phyloP scores from a whole-genome alignment of 2,329 filamentous ascomycete species.

The Shiraia sp. region DNA sequence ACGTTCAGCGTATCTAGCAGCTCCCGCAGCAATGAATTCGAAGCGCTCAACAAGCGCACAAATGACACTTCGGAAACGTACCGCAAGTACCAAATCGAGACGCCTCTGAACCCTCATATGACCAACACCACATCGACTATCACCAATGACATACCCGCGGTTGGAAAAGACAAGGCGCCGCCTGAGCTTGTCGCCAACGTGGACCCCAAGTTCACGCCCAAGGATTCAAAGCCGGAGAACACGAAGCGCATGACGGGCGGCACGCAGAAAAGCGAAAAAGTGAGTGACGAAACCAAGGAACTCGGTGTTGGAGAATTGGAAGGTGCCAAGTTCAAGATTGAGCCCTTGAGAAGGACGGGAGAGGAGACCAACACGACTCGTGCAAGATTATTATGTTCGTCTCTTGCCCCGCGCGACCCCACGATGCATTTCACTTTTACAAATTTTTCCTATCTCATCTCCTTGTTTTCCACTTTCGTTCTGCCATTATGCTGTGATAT shows the following conservation, averaged over 20 bases:
- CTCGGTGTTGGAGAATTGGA: slow-evolving; percentile 39
- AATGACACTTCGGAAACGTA: slow-evolving; percentile 59
- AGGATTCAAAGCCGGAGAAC: slow-evolving; percentile 64
- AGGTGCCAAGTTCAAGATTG: slow-evolving; percentile 73
- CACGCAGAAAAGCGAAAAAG: slow-evolving; percentile 55
- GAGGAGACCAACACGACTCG: slow-evolving; percentile 87
- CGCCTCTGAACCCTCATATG: slow-evolving; percentile 63
- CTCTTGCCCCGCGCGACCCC: slow-evolving; percentile 16
- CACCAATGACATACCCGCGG: slow-evolving; percentile 63
- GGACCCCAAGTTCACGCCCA: slow-evolving; percentile 60
- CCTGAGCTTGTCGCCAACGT: slow-evolving; percentile 64
- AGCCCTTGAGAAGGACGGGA: slow-evolving; percentile 82
- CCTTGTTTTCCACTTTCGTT: background rate
- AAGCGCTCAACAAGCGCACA: slow-evolving; percentile 53
- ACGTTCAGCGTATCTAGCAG: slow-evolving; percentile 44
- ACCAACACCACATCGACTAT: slow-evolving; percentile 68
- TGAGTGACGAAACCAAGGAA: slow-evolving; percentile 31
- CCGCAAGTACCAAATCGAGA: slow-evolving; percentile 60
- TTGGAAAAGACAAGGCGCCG: slow-evolving; percentile 60
- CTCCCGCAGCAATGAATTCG: slow-evolving; percentile 42
- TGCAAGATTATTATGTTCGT: slow-evolving; percentile 76
- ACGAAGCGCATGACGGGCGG: slow-evolving; percentile 69
- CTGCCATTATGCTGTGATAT: slow-evolving; percentile 1
- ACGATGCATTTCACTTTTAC: too few relatives aligned
- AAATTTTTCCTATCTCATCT: background rate